Evolutionary conservation across 2,329 filamentous ascomycete species (phyloP), one percentile per base, ranked within the genome.

Genomic region (Aspergillus floridensis): DNA sequence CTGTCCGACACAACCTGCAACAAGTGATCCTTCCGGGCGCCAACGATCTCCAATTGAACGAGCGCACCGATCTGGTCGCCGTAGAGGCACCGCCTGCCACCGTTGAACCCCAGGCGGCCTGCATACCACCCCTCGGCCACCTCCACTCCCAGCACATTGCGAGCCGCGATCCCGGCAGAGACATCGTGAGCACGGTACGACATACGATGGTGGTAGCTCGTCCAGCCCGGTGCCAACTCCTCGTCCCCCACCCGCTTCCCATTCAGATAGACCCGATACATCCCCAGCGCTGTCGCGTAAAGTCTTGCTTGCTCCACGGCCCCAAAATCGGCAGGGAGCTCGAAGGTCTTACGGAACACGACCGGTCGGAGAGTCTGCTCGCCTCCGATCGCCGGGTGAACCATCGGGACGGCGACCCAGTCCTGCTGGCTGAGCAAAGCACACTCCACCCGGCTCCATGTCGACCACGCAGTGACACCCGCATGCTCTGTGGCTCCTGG

Each of bases 151-250:
- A 82, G 66, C 0, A 68, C 70, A 60, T 83, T 83, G 1, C 66
- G 59, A 2, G 73, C 75, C 0, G 63, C 21, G 0, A 85, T 52
- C 0, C 80, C 69, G 0, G 71, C 61, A 0, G 77, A 79, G 1
- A 85, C 79, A 58, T 86, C 81, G 57, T 81, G 82, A 0, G 79
- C 82, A 49, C 84, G 77, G 59, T 85, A 86, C 0, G 76, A 72
- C 16, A 81, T 77, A 0, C 83, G 74, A 44, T 79, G 67, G 0
- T 75, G 68, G 59, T 85, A 86, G 0, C 77, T 76, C 52, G 80
- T 77, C 79, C 81, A 85, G 0, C 82, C 82, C 5, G 61, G 64
- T 4, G 82, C 79, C 38, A 84, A 70, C 35, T 78, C 74, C 21
- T 72, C 63, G 57, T 76, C 68, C 0, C 80, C 79, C 1, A 83